A percentile compares a stretch with the other conserved stretches of the same genome.
Conservation (phyloP, 2,329 filamentous ascomycete species). For the Cladosporium colombiae region DNA sequence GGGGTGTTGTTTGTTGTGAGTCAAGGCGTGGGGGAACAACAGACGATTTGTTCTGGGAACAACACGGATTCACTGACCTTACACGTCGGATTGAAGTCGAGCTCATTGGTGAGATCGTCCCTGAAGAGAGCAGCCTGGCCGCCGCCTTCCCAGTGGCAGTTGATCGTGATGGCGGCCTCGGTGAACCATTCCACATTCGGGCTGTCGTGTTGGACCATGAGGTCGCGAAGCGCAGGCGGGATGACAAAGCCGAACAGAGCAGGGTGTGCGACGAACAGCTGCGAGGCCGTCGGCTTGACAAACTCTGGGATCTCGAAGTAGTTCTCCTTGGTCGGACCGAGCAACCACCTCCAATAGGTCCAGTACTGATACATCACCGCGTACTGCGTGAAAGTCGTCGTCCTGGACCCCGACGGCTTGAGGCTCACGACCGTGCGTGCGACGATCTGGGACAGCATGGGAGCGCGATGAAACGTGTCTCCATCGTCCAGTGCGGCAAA, state of each 20-base stretch:
- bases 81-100: conserved; percentile 16
- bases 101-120: neutral
- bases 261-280: conserved; percentile 14
- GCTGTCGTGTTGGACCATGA: too few relatives aligned
- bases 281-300: conserved; percentile 4
- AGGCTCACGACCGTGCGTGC: conserved; percentile 6
- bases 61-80: too few relatives aligned
- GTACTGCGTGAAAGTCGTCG: conserved; percentile 9
- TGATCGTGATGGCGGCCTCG: conserved; percentile 11
- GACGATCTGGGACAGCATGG: conserved; percentile 13
- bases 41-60: too few relatives aligned
- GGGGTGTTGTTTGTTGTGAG: too few relatives aligned
- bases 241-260: conserved; percentile 13
- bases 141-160: neutral
- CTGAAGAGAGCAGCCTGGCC: neutral
- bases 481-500: conserved; percentile 7
- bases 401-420: neutral
- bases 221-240: conserved; percentile 1
- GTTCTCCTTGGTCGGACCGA: conserved; percentile 2
- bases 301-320: conserved; percentile 12
- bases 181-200: too few relatives aligned
- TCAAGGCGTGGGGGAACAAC: neutral
- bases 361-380: conserved; percentile 17
- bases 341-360: conserved; percentile 12
- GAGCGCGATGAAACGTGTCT: neutral